These are phyloP conservation scores for Cryptococcus sp. DNA, from an alignment of 1,284 basidiomycete species.

Conservation along the genomic window DNA sequence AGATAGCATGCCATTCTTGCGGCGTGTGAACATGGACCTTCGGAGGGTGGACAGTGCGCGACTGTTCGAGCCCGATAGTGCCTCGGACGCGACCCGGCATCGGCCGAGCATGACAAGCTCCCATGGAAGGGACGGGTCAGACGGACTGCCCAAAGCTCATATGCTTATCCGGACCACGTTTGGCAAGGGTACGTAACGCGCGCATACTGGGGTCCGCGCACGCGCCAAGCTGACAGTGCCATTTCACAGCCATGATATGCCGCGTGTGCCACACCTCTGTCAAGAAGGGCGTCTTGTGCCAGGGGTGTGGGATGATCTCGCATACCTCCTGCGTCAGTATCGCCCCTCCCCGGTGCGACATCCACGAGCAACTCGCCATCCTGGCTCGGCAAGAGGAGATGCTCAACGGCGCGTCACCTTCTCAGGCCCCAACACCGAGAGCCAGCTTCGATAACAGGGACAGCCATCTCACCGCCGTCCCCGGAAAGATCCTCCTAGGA, in stretches of 20 bases:
- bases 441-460: conserved; percentile 10
- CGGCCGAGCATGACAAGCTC: conserved; percentile 27
- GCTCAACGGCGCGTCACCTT: conserved; percentile 11
- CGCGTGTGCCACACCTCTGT: conserved; percentile 74
- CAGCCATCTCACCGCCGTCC: conserved; percentile 11
- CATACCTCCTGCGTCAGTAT: conserved; percentile 73
- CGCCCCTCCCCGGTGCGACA: conserved; percentile 75
- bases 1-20: conserved; percentile 89
- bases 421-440: conserved; percentile 14
- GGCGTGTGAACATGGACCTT: conserved; percentile 79
- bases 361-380: conserved; percentile 49
- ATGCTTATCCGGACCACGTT: conserved; percentile 88
- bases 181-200: conserved; percentile 67
- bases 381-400: conserved; percentile 33
- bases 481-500: conserved; percentile 20
- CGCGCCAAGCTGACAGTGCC: neutral
- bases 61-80: conserved; percentile 25
- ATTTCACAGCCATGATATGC: conserved; percentile 70
- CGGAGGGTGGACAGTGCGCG: conserved; percentile 63
- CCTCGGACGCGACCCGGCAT: conserved; percentile 15
- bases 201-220: conserved; percentile 18
- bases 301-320: conserved; percentile 81
- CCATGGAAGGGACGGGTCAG: conserved; percentile 47
- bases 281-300: conserved; percentile 86
- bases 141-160: conserved; percentile 57